Conservation (phyloP, 768 basidiomycete genomes). For the Mycena galopus region DNA sequence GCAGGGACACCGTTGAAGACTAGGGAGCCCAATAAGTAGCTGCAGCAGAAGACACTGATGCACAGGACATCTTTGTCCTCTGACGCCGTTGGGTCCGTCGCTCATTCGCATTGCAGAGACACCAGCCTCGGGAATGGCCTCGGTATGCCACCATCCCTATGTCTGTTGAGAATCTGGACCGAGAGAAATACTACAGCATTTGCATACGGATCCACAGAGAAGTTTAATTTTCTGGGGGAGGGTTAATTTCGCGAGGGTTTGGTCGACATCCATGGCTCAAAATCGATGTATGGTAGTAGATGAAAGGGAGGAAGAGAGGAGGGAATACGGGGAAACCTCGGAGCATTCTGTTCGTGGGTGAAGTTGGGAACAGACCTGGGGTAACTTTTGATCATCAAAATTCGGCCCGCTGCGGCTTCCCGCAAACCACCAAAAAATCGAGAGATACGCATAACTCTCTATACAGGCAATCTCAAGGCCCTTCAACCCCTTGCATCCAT, state of each 20-base stretch:
- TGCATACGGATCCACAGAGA: slow-evolving; percentile 54
- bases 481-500: not conserved
- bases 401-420: not conserved
- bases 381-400: too few species aligned
- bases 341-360: not conserved
- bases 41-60: slow-evolving; percentile 56
- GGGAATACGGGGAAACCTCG: not conserved
- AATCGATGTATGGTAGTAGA: not conserved
- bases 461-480: not conserved
- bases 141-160: slow-evolving; percentile 65
- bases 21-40: slow-evolving; percentile 39
- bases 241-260: slow-evolving; percentile 52
- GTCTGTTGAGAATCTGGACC: not conserved
- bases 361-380: too few species aligned
- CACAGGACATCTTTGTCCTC: slow-evolving; percentile 59
- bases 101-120: slow-evolving; percentile 60
- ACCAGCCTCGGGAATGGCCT: slow-evolving; percentile 54
- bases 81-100: slow-evolving; percentile 66
- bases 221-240: slow-evolving; percentile 60
- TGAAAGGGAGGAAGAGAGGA: slow-evolving; percentile 4
- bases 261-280: slow-evolving; percentile 49
- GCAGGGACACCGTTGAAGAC: slow-evolving; percentile 70
- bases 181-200: not conserved
- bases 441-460: not conserved
- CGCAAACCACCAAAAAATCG: not conserved